Base-by-base conservation (phyloP, 495 filamentous ascomycete genomes). In the Rhypophila decipiens region DNA sequence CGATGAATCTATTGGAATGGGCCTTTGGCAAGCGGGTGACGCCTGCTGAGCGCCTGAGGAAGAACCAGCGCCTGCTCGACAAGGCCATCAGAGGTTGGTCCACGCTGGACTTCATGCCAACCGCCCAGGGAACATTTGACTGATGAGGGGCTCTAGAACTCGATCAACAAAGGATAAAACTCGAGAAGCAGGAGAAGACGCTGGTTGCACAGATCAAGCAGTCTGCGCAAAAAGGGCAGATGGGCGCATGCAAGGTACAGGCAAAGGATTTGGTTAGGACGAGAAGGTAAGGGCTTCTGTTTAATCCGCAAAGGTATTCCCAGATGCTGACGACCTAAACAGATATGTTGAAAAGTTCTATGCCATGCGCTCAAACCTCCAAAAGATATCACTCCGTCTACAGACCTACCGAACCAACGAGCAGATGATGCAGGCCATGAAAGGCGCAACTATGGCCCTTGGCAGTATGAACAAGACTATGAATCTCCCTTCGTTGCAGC, bases 381-480 rank as follows among this genome's bases (percentile, higher is more conserved):
- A 97, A 67, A 93, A 95, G 35, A 93, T 97, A 51, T 94, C 87
- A 5, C 74, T 98, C 40, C 83, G 93, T 21, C 90, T 98, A 61
- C 93, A 95, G 84, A 97, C 93, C 27, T 90, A 96, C 31, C 82
- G 94, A 39, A 95, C 89, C 57, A 97, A 98, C 68, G 93, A 98
- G 64, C 90, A 96, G 68, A 98, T 98, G 93, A 95, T 96, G 90
- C 88, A 95, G 63, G 90, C 89, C 4, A 98, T 97, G 93, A 97
- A 96, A 62, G 93, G 94, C 42, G 94, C 93, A 4, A 97, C 94
- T 0, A 79, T 83, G 60, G 80, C 96, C 2, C 75, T 98, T 12
- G 88, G 90, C 10, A 90, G 83, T 64, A 98, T 98, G 94, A 98
- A 98, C 65, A 77, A 85, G 34, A 86, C 85, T 42, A 97, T 98